These are phyloP conservation scores for Escallonia rubra DNA, from an alignment of 129 eudicot genomes.

Conservation along the genomic window DNA sequence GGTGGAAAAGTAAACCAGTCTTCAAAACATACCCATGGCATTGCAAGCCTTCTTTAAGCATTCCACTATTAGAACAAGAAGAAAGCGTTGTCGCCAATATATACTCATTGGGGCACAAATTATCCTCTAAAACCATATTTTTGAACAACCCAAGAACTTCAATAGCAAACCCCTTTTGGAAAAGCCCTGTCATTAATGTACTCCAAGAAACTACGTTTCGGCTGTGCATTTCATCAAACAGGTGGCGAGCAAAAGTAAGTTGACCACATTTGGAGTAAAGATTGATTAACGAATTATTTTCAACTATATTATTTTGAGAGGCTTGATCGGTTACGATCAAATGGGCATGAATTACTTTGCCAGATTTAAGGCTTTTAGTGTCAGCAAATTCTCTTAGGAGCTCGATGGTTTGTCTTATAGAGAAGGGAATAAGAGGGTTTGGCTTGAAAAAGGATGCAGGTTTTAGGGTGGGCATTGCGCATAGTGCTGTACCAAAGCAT, in stretches of 20 bases:
- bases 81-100: conserved; percentile 44
- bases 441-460: neutral
- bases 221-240: conserved; percentile 37
- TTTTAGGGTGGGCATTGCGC: conserved; percentile 5
- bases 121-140: conserved; percentile 27
- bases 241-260: conserved; percentile 19
- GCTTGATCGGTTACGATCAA: conserved; percentile 33
- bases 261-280: conserved; percentile 48
- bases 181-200: conserved; percentile 41
- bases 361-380: conserved; percentile 26
- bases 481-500: neutral
- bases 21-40: conserved; percentile 42
- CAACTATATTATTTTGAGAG: conserved; percentile 22
- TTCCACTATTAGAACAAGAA: conserved; percentile 37
- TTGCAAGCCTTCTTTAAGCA: conserved; percentile 32
- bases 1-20: conserved; percentile 50
- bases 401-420: conserved; percentile 11
- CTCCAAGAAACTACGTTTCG: conserved; percentile 57
- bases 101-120: conserved; percentile 40
- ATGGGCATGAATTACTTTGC: conserved; percentile 45
- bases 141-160: conserved; percentile 40
- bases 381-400: conserved; percentile 26
- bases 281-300: conserved; percentile 42
- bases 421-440: neutral
- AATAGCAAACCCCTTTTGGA: conserved; percentile 29